Evolutionary conservation across 805 yeast species (phyloP).

Genomic region (Candida methanosorbosa): DNA sequence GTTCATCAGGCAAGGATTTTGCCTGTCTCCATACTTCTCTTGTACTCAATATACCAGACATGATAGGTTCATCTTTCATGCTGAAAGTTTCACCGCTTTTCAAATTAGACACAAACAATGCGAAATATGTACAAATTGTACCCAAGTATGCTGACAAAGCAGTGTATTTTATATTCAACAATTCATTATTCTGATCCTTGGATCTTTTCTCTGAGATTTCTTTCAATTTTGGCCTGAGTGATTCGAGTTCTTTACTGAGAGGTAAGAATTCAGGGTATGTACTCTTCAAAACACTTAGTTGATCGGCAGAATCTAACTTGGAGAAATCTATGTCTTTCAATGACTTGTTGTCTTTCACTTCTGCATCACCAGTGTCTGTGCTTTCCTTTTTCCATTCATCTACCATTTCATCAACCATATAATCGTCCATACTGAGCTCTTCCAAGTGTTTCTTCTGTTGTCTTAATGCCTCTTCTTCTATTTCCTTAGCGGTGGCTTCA

Average conservation of each 20-base stretch:
- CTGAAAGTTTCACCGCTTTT: slow-evolving; percentile 38
- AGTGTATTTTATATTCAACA: slow-evolving; percentile 42
- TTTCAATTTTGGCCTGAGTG: slow-evolving; percentile 33
- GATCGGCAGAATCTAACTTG: slow-evolving; percentile 43
- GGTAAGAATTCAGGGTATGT: slow-evolving; percentile 83
- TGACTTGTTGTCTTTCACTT: slow-evolving; percentile 23
- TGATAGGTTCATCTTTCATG: slow-evolving; percentile 83
- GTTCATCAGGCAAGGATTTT: slow-evolving; percentile 33
- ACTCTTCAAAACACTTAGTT: slow-evolving; percentile 43
- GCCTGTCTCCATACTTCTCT: slow-evolving; percentile 91
- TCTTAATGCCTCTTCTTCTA: slow-evolving; percentile 82
- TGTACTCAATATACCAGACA: slow-evolving; percentile 76
- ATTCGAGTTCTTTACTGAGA: slow-evolving; percentile 50
- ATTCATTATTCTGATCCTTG: slow-evolving; percentile 17
- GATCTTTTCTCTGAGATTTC: slow-evolving; percentile 23
- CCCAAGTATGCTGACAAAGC: slow-evolving; percentile 79
- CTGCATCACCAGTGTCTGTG: slow-evolving; percentile 38
- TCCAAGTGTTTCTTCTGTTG: slow-evolving; percentile 75
- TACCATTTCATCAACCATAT: slow-evolving; percentile 65
- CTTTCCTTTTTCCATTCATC: slow-evolving; percentile 65
- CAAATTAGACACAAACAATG: slow-evolving; percentile 55
- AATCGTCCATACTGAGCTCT: slow-evolving; percentile 69
- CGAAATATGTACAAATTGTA: slow-evolving; percentile 68
- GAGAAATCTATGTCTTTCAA: slow-evolving; percentile 35
- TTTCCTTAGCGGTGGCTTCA: slow-evolving; percentile 66